phyloP scores from a whole-genome alignment of 2,329 filamentous ascomycete species.

The Aspergillus sp. region DNA sequence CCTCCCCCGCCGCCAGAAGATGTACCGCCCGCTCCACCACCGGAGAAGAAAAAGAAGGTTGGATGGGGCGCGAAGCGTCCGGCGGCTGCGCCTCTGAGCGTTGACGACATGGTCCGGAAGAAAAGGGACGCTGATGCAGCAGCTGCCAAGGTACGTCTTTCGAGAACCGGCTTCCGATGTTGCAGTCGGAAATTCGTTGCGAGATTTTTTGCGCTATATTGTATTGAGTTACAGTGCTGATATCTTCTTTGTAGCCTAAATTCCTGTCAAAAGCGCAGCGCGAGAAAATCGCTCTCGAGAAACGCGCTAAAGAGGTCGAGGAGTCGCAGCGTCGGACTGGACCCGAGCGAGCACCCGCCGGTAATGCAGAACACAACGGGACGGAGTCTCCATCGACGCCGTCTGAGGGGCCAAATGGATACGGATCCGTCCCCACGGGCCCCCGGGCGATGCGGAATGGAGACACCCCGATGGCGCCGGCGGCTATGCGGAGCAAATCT shows the following conservation, averaged over 20 bases:
- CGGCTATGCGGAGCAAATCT: slow-evolving; percentile 42
- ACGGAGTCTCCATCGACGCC: slow-evolving; percentile 7
- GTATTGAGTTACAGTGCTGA: slow-evolving; percentile 9
- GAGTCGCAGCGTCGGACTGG: slow-evolving; percentile 46
- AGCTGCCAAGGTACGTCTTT: slow-evolving; percentile 56
- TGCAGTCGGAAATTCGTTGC: too few species aligned
- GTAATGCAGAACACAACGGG: slow-evolving; percentile 18
- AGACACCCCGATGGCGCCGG: slow-evolving; percentile 47
- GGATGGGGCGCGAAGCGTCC: slow-evolving; percentile 42
- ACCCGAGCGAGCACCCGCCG: slow-evolving; percentile 9
- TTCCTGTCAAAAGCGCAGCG: slow-evolving; percentile 77
- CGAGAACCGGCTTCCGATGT: too few species aligned
- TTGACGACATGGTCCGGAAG: slow-evolving; percentile 75
- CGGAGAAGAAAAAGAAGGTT: slow-evolving; percentile 44
- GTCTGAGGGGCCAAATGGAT: slow-evolving; percentile 17
- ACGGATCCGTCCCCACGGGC: slow-evolving; percentile 53
- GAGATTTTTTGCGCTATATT: slow-evolving; percentile 5
- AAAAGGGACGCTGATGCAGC: slow-evolving; percentile 80
- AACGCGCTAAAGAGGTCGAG: slow-evolving; percentile 62
- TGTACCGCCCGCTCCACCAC: slow-evolving; percentile 34
- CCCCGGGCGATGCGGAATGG: slow-evolving; percentile 55
- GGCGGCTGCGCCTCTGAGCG: slow-evolving; percentile 53
- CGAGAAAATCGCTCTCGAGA: slow-evolving; percentile 69
- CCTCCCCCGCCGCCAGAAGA: slow-evolving; percentile 37
- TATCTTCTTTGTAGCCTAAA: slow-evolving; percentile 50